These are phyloP conservation scores for Melaleuca quinquenervia DNA, from an alignment of 345 rosid species.

Conservation along the genomic window DNA sequence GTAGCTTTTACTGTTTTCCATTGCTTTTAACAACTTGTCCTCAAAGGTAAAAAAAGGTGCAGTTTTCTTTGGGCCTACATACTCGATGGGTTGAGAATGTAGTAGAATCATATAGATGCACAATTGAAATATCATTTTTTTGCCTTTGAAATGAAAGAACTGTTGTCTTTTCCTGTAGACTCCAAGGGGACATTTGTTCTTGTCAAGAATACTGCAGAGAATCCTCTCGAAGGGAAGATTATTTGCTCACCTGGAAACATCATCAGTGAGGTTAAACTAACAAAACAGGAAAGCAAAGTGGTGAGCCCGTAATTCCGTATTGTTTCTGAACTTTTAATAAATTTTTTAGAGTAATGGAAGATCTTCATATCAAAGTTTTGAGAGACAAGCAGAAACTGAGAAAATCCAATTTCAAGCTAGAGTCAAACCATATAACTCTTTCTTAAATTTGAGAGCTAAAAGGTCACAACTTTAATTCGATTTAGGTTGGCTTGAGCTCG, in stretches of 20 bases:
- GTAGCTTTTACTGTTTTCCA: not conserved
- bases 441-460: not conserved
- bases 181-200: slow-evolving; percentile 13
- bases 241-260: not conserved
- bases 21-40: not conserved
- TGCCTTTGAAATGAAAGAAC: not conserved
- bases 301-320: slow-evolving; percentile 1
- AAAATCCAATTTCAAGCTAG: not conserved
- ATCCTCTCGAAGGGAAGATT: slow-evolving; percentile 4
- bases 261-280: not conserved
- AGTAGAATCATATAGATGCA: not conserved
- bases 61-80: not conserved
- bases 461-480: not conserved
- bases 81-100: not conserved
- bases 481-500: not conserved
- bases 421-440: not conserved
- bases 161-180: slow-evolving; percentile 7
- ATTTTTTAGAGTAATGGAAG: not conserved
- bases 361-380: not conserved
- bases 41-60: not conserved
- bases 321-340: not conserved
- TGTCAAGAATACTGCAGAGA: slow-evolving; percentile 24
- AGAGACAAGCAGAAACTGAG: not conserved
- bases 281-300: slow-evolving; percentile 7
- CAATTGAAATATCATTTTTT: not conserved